phyloP scores from a whole-genome alignment of 345 rosid species.

The Populus ilicifolia region DNA sequence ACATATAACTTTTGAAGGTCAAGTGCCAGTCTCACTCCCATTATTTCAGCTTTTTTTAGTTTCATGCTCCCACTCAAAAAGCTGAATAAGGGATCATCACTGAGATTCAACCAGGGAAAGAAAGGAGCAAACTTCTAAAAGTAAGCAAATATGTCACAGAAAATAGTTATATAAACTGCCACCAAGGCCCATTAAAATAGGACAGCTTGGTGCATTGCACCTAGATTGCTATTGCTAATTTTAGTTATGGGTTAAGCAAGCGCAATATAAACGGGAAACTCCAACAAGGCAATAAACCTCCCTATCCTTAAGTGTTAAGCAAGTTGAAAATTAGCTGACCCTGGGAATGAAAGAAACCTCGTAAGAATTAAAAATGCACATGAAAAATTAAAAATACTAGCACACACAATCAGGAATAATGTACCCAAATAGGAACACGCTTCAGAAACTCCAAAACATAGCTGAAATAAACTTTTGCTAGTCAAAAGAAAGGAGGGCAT shows the following conservation, averaged over 20 bases:
- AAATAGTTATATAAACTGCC: neutral
- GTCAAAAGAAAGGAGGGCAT: neutral
- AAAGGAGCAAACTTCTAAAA: neutral
- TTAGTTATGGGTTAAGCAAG: neutral
- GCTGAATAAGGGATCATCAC: neutral
- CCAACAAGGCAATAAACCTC: neutral
- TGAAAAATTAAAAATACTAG: neutral
- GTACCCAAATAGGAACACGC: neutral
- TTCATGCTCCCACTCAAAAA: neutral
- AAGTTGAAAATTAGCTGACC: neutral
- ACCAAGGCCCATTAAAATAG: neutral
- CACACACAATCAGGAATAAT: neutral
- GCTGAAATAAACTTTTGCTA: neutral
- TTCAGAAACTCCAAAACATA: neutral
- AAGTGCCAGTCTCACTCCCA: neutral
- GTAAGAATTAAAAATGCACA: neutral
- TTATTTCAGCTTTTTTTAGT: neutral
- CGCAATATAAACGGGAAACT: neutral
- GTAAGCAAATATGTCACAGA: neutral
- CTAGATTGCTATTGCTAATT: neutral
- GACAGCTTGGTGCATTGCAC: neutral
- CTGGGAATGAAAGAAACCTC: neutral
- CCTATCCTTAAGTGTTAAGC: neutral
- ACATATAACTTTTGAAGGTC: neutral
- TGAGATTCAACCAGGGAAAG: neutral